A percentile compares a stretch with the other conserved stretches of the same genome.
Evolutionary conservation across 176 grass and related monocot genomes (phyloP).

Genomic region (Canna indica): DNA sequence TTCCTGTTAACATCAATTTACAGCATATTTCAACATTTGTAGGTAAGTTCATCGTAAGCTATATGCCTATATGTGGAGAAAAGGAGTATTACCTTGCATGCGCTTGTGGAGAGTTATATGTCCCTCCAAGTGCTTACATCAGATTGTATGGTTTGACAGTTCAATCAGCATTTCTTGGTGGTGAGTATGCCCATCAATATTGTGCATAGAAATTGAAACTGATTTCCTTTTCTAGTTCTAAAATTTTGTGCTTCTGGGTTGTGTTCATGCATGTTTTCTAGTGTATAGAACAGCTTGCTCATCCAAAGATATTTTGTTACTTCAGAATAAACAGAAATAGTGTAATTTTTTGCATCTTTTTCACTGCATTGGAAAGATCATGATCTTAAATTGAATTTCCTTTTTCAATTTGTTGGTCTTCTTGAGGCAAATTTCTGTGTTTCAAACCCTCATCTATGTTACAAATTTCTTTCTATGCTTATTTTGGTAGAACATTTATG

Average conservation of each 20-base stretch:
- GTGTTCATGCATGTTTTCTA: neutral
- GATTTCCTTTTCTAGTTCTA: neutral
- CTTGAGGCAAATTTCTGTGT: neutral
- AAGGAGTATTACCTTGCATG: slow-evolving; percentile 96
- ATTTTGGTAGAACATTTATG: neutral
- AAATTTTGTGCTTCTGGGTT: neutral
- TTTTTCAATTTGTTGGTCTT: neutral
- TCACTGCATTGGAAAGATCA: neutral
- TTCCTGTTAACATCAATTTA: slow-evolving; percentile 3
- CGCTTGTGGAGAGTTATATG: slow-evolving; percentile 73
- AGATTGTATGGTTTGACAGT: slow-evolving; percentile 78
- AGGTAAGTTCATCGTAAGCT: slow-evolving; percentile 94
- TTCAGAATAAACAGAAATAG: neutral
- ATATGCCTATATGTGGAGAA: slow-evolving; percentile 85
- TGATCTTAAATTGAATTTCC: neutral
- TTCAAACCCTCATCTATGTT: neutral
- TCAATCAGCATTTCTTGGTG: slow-evolving; percentile 73
- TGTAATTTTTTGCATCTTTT: neutral
- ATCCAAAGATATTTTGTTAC: too few relatives aligned
- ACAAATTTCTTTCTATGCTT: neutral
- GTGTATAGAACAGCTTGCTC: neutral
- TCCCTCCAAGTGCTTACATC: slow-evolving; percentile 87
- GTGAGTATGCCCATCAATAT: slow-evolving; percentile 31
- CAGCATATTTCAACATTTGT: slow-evolving; percentile 13
- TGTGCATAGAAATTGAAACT: neutral